phyloP scores from a whole-genome alignment of 768 basidiomycete genomes.

The Auriscalpium microsporum region DNA sequence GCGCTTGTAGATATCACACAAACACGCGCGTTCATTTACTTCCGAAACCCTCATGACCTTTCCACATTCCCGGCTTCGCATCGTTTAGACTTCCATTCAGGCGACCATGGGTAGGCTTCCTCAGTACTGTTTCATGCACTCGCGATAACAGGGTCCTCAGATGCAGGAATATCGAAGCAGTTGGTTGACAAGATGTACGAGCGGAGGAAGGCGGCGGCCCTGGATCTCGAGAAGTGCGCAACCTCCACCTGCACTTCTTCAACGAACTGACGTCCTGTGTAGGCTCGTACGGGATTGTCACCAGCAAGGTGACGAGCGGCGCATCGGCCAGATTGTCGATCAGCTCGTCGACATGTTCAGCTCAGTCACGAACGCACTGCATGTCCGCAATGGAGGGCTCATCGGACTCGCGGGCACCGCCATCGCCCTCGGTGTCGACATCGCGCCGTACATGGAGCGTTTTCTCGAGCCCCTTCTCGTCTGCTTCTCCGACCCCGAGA shows the following conservation, averaged over 20 bases:
- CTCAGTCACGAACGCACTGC: conserved; percentile 71
- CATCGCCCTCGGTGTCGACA: conserved; percentile 91
- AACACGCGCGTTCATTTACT: too few relatives aligned
- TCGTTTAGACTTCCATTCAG: too few relatives aligned
- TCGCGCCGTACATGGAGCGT: conserved; percentile 90
- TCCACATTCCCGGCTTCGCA: too few relatives aligned
- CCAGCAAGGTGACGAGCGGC: conserved; percentile 68
- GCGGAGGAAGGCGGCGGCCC: conserved; percentile 90
- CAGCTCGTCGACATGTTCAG: conserved; percentile 94
- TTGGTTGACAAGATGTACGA: conserved; percentile 93
- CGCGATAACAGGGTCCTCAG: conserved; percentile 26
- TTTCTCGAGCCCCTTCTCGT: conserved; percentile 83
- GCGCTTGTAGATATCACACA: too few relatives aligned
- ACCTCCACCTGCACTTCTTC: neutral
- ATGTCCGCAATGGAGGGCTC: conserved; percentile 88
- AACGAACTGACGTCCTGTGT: conserved; percentile 1
- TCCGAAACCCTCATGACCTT: too few relatives aligned
- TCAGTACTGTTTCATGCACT: too few relatives aligned
- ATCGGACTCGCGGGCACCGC: conserved; percentile 95
- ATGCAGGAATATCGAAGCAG: conserved; percentile 68
- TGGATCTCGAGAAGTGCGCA: conserved; percentile 87
- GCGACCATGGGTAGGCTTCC: too few relatives aligned
- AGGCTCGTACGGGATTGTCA: conserved; percentile 86
- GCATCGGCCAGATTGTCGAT: conserved; percentile 83
- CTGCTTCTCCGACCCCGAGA: conserved; percentile 92